phyloP scores from a whole-genome alignment of 2,329 filamentous ascomycete species.

The Talaromyces albobiverticillius region DNA sequence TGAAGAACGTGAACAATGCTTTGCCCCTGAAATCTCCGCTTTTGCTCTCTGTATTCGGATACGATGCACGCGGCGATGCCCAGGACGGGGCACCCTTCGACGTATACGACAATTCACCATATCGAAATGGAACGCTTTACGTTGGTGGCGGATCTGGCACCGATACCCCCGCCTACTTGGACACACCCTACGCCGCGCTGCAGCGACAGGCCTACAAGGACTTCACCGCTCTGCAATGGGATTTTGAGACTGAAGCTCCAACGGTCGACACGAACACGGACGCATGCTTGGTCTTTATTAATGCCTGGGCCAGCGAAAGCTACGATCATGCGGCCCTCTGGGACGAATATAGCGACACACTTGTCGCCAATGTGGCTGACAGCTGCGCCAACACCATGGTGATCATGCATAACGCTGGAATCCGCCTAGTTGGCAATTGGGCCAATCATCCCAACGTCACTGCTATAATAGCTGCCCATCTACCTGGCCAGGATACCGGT shows the following conservation, averaged over 20 bases:
- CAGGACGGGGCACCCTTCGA: too few relatives aligned
- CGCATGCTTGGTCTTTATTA: conserved; percentile 3
- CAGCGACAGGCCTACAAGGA: conserved; percentile 53
- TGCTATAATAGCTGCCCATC: background rate
- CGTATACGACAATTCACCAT: too few relatives aligned
- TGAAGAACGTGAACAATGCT: conserved; percentile 58
- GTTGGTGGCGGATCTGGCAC: conserved; percentile 51
- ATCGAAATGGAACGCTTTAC: conserved; percentile 50
- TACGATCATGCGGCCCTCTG: background rate
- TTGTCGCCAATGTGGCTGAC: conserved; percentile 1
- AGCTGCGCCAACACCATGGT: conserved; percentile 8
- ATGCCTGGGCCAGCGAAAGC: background rate
- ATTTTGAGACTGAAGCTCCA: conserved; percentile 52
- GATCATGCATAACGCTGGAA: conserved; percentile 5
- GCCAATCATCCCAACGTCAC: background rate
- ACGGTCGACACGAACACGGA: conserved; percentile 37
- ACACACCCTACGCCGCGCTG: conserved; percentile 57
- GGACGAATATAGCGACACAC: background rate
- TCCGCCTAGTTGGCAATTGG: conserved; percentile 3
- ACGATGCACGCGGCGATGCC: conserved; percentile 57
- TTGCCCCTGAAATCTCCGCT: conserved; percentile 53
- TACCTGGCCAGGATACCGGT: conserved; percentile 11
- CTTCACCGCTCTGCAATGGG: conserved; percentile 58
- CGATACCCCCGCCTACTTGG: conserved; percentile 47
- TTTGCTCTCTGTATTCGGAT: conserved; percentile 60